A percentile compares a stretch with the other conserved stretches of the same genome.
phyloP scores from a whole-genome alignment of 371 early-diverging fungal genomes.

The Mucor racemosus region DNA sequence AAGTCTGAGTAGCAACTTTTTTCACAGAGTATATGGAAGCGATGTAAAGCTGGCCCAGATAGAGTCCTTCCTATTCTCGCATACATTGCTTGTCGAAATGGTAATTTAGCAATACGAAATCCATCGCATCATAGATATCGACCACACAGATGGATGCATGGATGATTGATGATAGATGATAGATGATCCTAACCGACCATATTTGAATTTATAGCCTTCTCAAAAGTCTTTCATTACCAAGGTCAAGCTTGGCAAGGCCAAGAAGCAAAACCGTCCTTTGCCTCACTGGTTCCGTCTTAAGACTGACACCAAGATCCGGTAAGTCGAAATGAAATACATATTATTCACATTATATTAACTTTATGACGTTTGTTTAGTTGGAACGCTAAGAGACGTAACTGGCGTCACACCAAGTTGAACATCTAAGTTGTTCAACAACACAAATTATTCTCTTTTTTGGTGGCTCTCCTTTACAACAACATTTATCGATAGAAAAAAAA shows the following conservation, averaged over 20 bases:
- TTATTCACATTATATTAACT: background rate
- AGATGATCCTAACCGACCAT: background rate
- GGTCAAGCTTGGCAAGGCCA: constrained; percentile 97
- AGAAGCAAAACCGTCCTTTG: constrained; percentile 98
- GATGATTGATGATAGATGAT: background rate
- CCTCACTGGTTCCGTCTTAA: constrained; percentile 98
- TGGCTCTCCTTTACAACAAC: background rate
- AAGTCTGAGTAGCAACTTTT: constrained; percentile 5
- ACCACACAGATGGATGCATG: background rate
- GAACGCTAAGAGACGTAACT: constrained; percentile 99
- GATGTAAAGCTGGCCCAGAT: constrained; percentile 2
- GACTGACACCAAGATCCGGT: constrained; percentile 94
- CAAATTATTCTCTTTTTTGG: background rate
- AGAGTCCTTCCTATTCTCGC: constrained; percentile 19
- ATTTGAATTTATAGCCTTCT: constrained; percentile 69
- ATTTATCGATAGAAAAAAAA: constrained; percentile 2
- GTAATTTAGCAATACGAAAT: background rate
- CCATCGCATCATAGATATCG: background rate
- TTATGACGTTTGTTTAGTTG: constrained; percentile 60
- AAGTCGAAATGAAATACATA: constrained; percentile 10
- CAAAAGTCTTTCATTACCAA: constrained; percentile 96
- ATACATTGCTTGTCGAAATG: constrained; percentile 20
- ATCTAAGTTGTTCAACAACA: constrained; percentile 60
- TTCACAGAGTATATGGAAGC: constrained; percentile 16
- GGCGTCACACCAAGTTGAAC: constrained; percentile 98